Conservation (phyloP, 192 early-diverging fungal species). For the Entophlyctis helioformis region DNA sequence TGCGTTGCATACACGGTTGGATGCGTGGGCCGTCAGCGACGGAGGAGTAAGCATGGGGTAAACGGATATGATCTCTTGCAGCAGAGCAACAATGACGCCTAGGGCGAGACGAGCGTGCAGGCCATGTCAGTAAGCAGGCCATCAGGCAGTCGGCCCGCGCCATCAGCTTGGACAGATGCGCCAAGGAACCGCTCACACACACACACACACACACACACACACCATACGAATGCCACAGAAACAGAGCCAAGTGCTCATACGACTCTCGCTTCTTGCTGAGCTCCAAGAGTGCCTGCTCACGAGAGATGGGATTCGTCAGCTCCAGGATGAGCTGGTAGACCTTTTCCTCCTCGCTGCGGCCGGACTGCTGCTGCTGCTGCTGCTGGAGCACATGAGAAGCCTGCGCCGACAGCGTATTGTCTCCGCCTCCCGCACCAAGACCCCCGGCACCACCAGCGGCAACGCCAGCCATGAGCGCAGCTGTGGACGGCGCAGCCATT, state of each 20-base stretch:
- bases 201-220: conserved; percentile 7
- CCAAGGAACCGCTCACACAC: not conserved
- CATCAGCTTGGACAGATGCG: not conserved
- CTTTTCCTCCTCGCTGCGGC: conserved; percentile 57
- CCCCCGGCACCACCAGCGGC: too few species aligned
- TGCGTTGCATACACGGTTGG: conserved; percentile 94
- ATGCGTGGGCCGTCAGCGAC: conserved; percentile 72
- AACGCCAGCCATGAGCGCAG: too few species aligned
- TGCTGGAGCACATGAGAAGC: too few species aligned
- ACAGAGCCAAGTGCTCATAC: conserved; percentile 88
- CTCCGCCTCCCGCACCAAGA: too few species aligned
- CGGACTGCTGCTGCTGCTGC: conserved; percentile 14
- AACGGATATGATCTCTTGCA: conserved; percentile 93
- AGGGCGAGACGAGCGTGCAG: not conserved
- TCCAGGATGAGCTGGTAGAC: conserved; percentile 81
- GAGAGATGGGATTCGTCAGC: conserved; percentile 49
- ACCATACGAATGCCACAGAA: conserved; percentile 97
- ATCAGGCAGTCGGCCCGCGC: too few species aligned
- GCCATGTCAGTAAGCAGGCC: too few species aligned
- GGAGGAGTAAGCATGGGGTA: conserved; percentile 86
- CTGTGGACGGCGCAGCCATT: too few species aligned
- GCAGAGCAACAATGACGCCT: conserved; percentile 87
- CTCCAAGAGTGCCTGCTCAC: conserved; percentile 89
- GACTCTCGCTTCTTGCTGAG: conserved; percentile 89
- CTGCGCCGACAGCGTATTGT: too few species aligned